Base-by-base conservation (phyloP, 2,329 filamentous ascomycete species). In the Arachnopeziza araneosa region DNA sequence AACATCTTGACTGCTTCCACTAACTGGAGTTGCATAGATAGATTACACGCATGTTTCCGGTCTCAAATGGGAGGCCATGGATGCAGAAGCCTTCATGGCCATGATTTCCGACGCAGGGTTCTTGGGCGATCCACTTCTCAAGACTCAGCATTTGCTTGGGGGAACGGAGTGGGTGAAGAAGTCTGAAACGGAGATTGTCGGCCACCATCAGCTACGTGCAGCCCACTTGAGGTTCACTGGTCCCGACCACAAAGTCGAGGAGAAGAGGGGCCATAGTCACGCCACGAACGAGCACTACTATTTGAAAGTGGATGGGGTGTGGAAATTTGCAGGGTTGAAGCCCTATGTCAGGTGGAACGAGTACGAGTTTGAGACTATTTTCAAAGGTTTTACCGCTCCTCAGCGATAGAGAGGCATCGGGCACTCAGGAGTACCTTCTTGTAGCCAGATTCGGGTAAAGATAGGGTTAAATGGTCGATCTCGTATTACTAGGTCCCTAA, bases 31-130 rank as follows among this genome's bases (percentile, higher is more conserved):
- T 44, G 36, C 17, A 44, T 44, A 44, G 36, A 44, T 44, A 44
- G 89, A 92, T 78, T 92, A 92, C 80, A 83, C 82, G 55, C 79
- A 80, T 50, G 83, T 87, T 72, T 79, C 84, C 56, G 78, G 83
- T 71, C 81, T 81, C 69, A 72, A 82, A 59, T 87, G 83, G 83
- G 79, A 83, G 54, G 77, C 79, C 55, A 86, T 87, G 83, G 76
- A 81, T 1, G 81, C 83, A 0, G 78, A 81, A 2, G 82, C 86
- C n/a, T 88, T 80, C 74, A 75, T 87, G 70, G 68, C 73, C 64
- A 86, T 87, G 83, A 76, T 85, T 66, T 83, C 82, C 24, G 77
- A 79, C 69, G 73, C 76, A 22, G 73, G 77, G 1, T 83, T 88
- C 62, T 76, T 88, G 24, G 84, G 85, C 61, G 82, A 87, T 74